Evolutionary conservation across 2,329 filamentous ascomycete species (phyloP).

Genomic region (Ophioceras dolichostomum): DNA sequence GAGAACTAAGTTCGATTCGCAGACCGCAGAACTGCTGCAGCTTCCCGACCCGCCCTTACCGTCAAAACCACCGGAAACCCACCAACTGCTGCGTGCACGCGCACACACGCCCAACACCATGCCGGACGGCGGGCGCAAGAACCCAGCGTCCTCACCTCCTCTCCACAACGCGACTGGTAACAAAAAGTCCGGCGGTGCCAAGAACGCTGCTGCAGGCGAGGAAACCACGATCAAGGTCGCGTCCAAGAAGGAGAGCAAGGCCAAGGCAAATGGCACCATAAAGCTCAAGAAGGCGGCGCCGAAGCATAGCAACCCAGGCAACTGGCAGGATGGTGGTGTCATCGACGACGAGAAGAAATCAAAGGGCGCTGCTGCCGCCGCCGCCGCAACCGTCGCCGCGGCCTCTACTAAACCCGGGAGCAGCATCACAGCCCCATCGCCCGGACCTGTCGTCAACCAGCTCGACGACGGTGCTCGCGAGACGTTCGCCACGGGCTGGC

Average conservation of each 20-base stretch:
- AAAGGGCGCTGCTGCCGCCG: slow-evolving; percentile 29
- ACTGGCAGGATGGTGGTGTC: slow-evolving; percentile 58
- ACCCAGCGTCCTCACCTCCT: slow-evolving; percentile 11
- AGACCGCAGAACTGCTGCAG: too few relatives aligned
- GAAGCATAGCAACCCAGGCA: slow-evolving; percentile 54
- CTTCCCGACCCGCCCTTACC: too few relatives aligned
- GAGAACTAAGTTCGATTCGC: too few relatives aligned
- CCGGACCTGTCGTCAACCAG: slow-evolving; percentile 47
- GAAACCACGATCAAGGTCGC: slow-evolving; percentile 52
- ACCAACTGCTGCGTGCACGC: too few relatives aligned
- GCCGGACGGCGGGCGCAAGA: slow-evolving; percentile 15
- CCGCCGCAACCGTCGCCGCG: too few relatives aligned
- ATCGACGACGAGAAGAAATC: slow-evolving; percentile 47
- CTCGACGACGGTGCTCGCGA: slow-evolving; percentile 67
- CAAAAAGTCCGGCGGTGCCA: slow-evolving; percentile 25
- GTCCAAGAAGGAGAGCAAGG: slow-evolving; percentile 38
- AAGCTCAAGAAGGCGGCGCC: slow-evolving; percentile 52
- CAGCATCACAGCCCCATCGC: slow-evolving; percentile 29
- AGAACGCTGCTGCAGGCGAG: slow-evolving; percentile 27
- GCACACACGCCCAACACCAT: too few relatives aligned
- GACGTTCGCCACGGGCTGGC: slow-evolving; percentile 70
- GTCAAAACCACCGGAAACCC: too few relatives aligned
- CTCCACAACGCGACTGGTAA: slow-evolving; percentile 13
- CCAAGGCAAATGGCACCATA: slow-evolving; percentile 31
- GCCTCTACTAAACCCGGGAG: too few relatives aligned